These are phyloP conservation scores for Elaeis guineensis DNA, from an alignment of 176 grass and related monocot genomes.

Conservation along the genomic window DNA sequence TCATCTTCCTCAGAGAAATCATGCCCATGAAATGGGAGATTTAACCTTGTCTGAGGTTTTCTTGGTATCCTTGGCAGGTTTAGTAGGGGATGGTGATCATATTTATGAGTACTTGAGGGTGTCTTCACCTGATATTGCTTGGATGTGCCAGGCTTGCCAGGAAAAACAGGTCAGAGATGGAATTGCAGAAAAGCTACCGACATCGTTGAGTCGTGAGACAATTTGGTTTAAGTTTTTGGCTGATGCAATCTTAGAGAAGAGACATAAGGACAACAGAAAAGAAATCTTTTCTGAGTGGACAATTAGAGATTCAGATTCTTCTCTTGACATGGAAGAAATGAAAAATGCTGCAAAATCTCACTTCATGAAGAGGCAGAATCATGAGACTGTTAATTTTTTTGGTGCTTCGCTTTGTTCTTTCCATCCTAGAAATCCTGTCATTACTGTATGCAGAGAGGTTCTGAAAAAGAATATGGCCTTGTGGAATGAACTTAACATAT, in stretches of 20 bases:
- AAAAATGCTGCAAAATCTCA: background rate
- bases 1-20: conserved; percentile 25
- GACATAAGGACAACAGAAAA: conserved; percentile 20
- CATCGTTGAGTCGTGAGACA: conserved; percentile 28
- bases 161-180: conserved; percentile 9
- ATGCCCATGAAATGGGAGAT: conserved; percentile 45
- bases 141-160: conserved; percentile 1
- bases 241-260: conserved; percentile 42
- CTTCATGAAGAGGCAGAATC: background rate
- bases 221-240: conserved; percentile 53
- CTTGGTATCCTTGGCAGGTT: conserved; percentile 73
- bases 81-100: conserved; percentile 70
- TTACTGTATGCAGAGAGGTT: conserved; percentile 52
- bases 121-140: conserved; percentile 10
- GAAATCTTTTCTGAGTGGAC: conserved; percentile 22
- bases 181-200: conserved; percentile 13
- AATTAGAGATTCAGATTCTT: background rate
- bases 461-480: conserved; percentile 35
- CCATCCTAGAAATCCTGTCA: conserved; percentile 47
- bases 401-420: conserved; percentile 27
- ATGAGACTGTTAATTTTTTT: conserved; percentile 11
- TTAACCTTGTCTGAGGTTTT: conserved; percentile 79
- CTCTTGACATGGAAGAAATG: no score
- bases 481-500: conserved; percentile 80
- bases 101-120: conserved; percentile 56